These are phyloP conservation scores for Sugiyamaella paludigena DNA, from an alignment of 1,139 yeast species.

Conservation along the genomic window DNA sequence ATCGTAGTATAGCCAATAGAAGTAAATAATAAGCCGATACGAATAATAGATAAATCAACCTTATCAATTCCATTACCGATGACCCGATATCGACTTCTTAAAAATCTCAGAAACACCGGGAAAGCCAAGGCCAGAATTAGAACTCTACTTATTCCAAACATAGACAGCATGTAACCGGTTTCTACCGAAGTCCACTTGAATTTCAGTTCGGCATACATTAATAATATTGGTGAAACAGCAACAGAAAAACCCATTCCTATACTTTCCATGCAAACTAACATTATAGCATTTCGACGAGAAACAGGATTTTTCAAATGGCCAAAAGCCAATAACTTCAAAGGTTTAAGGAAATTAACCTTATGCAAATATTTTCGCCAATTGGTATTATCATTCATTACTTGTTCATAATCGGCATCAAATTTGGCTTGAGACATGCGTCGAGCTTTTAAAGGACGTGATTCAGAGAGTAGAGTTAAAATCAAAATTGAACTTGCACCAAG, in stretches of 20 bases:
- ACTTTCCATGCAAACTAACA: slow-evolving; percentile 45
- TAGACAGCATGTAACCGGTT: slow-evolving; percentile 59
- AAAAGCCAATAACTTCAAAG: slow-evolving; percentile 45
- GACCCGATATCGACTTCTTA: slow-evolving; percentile 31
- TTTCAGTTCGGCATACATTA: slow-evolving; percentile 57
- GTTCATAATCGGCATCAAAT: slow-evolving; percentile 14
- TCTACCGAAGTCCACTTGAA: slow-evolving; percentile 61
- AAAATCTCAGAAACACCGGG: slow-evolving; percentile 43
- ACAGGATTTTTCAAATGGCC: slow-evolving; percentile 39
- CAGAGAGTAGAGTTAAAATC: slow-evolving; percentile 49
- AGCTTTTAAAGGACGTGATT: slow-evolving; percentile 46
- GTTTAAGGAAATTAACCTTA: slow-evolving; percentile 38
- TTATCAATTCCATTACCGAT: slow-evolving; percentile 44
- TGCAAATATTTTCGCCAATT: slow-evolving; percentile 19
- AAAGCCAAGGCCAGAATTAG: slow-evolving; percentile 43
- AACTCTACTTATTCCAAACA: slow-evolving; percentile 50
- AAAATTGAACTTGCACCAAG: slow-evolving; percentile 37
- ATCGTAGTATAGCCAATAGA: slow-evolving; percentile 44
- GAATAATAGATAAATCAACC: slow-evolving; percentile 50
- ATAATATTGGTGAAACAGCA: slow-evolving; percentile 46
- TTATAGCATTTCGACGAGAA: slow-evolving; percentile 41
- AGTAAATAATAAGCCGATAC: slow-evolving; percentile 44
- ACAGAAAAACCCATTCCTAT: slow-evolving; percentile 39
- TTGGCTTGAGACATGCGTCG: slow-evolving; percentile 23
- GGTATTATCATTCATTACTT: slow-evolving; percentile 10